phyloP scores from a whole-genome alignment of 2,329 filamentous ascomycete genomes.

The Alternaria gansuensis region DNA sequence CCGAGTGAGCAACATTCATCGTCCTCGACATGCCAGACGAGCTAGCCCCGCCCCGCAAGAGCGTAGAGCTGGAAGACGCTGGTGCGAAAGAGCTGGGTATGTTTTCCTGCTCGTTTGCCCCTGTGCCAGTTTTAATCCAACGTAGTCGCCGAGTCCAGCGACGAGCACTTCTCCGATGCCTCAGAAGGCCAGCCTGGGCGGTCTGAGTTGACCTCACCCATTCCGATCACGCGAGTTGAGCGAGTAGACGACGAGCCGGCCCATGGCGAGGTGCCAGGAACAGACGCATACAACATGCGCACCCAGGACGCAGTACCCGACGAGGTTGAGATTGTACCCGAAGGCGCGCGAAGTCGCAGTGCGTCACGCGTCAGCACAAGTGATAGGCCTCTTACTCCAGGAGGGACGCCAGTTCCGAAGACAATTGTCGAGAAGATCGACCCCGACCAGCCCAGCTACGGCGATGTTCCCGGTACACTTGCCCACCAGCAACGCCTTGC shows the following conservation, averaged over 20 bases:
- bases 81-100: constrained; percentile 66
- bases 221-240: constrained; percentile 70
- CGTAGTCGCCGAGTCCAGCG: constrained; percentile 57
- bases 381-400: constrained; percentile 61
- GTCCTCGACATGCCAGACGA: constrained; percentile 50
- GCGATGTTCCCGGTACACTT: constrained; percentile 68
- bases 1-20: neutral
- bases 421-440: constrained; percentile 71
- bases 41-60: constrained; percentile 64
- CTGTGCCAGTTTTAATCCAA: constrained; percentile 22
- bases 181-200: constrained; percentile 62
- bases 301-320: constrained; percentile 69
- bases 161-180: constrained; percentile 73
- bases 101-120: constrained; percentile 18
- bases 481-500: constrained; percentile 66
- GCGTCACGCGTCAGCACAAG: constrained; percentile 53
- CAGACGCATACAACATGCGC: constrained; percentile 66
- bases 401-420: constrained; percentile 63
- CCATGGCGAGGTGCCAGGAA: constrained; percentile 70
- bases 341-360: constrained; percentile 52
- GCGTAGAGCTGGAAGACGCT: constrained; percentile 64
- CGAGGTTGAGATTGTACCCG: constrained; percentile 66
- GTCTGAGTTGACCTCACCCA: constrained; percentile 60
- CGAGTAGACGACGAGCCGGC: constrained; percentile 66
- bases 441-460: constrained; percentile 63